Base-by-base conservation (phyloP, 2,329 filamentous ascomycete species). In the Colletotrichum sp. region DNA sequence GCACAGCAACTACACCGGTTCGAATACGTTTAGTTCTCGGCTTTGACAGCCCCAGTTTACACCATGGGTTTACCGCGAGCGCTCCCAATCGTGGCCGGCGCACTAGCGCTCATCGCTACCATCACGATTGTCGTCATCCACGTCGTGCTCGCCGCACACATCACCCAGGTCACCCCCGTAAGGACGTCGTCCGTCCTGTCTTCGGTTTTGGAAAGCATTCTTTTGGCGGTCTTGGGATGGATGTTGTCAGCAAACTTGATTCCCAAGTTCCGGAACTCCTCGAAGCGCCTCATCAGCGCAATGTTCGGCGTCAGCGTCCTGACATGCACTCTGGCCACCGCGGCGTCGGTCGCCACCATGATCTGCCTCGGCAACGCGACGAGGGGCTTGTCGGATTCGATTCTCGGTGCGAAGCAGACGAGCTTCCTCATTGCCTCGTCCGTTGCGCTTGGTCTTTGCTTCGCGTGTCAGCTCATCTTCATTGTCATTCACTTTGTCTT, bases 381-480 rank as follows among this genome's bases (percentile, higher is more conserved):
- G 0, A 76, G 78, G 10, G 78, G 79, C 12, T 75, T 82, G 3
- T 78, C 82, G 4, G 79, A 80, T 32, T 81, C 78, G 7, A 80
- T 86, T 13, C 74, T 86, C 43, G 83, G 84, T 7, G 78, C 82
- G 4, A 81, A 81, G 8, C 80, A 80, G 18, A 78, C 75, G 18
- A 80, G 80, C 55, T 85, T 89, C 62, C 79, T 91, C 43, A 80
- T 87, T 16, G 89, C 86, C 36, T 81, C 85, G 5, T 85, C 89
- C 0, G 80, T 87, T 16, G 82, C 86, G 16, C 82, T 91, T 67
- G 86, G 85, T 12, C 71, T 89, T 52, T 83, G 87, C 7, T 88
- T 89, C 73, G 79, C 83, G 2, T 80, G 84, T 9, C 90, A 92
- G 78, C 81, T 89, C n/a, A 77, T 85, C 28, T 91, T 90, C 77